Evolutionary conservation across 2,329 filamentous ascomycete species (phyloP).

Genomic region (Xylariaceae sp.): DNA sequence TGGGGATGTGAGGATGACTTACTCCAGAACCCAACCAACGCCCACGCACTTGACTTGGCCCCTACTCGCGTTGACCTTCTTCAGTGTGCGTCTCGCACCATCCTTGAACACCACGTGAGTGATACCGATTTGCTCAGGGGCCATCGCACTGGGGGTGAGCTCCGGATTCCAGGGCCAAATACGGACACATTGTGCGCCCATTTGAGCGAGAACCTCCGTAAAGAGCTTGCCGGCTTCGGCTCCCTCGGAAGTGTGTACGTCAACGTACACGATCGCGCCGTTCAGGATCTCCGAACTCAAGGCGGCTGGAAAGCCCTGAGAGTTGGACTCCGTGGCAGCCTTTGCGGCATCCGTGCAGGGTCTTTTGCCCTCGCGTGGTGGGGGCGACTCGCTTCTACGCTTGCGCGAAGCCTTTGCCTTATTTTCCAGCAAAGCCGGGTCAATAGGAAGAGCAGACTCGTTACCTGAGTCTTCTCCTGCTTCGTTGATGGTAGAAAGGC

Average conservation of each 20-base stretch:
- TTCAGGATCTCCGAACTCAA: slow-evolving; percentile 52
- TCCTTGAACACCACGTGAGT: slow-evolving; percentile 92
- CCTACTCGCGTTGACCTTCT: slow-evolving; percentile 68
- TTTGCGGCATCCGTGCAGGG: slow-evolving; percentile 48
- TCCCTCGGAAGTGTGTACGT: slow-evolving; percentile 77
- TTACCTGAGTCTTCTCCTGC: slow-evolving; percentile 49
- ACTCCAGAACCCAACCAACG: slow-evolving; percentile 85
- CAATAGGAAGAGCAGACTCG: slow-evolving; percentile 56
- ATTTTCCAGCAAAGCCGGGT: slow-evolving; percentile 40
- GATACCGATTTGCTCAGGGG: slow-evolving; percentile 59
- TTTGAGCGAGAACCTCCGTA: slow-evolving; percentile 68
- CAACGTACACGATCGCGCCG: slow-evolving; percentile 74
- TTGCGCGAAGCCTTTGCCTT: slow-evolving; percentile 64
- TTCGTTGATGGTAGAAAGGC: slow-evolving; percentile 3
- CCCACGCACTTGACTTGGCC: slow-evolving; percentile 81
- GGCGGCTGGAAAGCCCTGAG: slow-evolving; percentile 51
- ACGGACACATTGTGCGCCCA: slow-evolving; percentile 76
- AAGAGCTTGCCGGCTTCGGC: slow-evolving; percentile 78
- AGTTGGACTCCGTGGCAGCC: slow-evolving; percentile 41
- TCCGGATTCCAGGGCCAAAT: slow-evolving; percentile 67
- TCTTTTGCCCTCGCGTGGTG: slow-evolving; percentile 39
- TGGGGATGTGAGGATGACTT: slow-evolving; percentile 37
- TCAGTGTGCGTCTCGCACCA: slow-evolving; percentile 70
- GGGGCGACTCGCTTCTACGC: slow-evolving; percentile 55
- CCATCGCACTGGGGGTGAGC: slow-evolving; percentile 34